Base-by-base conservation (phyloP, 495 filamentous ascomycete genomes). In the Sordaria brevicollis region DNA sequence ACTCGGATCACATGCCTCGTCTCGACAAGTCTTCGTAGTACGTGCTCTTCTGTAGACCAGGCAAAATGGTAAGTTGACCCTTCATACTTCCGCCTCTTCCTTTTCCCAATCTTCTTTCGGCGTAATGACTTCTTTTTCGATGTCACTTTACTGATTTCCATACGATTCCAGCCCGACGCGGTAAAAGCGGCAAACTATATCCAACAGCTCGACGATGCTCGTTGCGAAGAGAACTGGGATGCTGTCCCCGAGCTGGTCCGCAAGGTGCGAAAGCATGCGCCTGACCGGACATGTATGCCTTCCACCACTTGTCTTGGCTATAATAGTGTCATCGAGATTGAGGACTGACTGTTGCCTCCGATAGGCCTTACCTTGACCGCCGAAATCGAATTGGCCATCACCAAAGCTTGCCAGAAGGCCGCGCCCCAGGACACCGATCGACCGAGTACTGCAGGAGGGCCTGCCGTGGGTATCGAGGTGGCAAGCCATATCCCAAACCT, bases 181-280 rank as follows among this genome's bases (percentile, higher is more conserved):
- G 67, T 77, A 69, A 99, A 99, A 83, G 93, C 90, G 65, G 86
- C 85, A 71, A 87, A 89, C 75, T 97, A 97, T 79, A 83, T 94
- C 73, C 83, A 85, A 76, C 87, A 87, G 80, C 87, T 99, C 73
- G 92, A 98, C 76, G 86, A 88, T 73, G 92, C 93, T 72, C 91
- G 95, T 70, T 95, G 92, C 76, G 88, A 94, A 75, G 93, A 92
- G 35, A 89, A 87, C 75, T 99, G 95, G 95, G 86, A 91, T 71
- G 91, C 91, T 35, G 86, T 97, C n/a, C 91, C 91, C 35, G 95
- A 97, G 81, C 83, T 97, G 71, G 88, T 92, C 73, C 87, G 93
- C 73, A 98, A 99, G 81, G 87, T 97, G 71, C 90, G 88, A 74
- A 97, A 98, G 76, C 94, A 98, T 86, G 92, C 93, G 71, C 90